Evolutionary conservation across 805 yeast genomes (phyloP).

Genomic region (Candida cerambycidarum): DNA sequence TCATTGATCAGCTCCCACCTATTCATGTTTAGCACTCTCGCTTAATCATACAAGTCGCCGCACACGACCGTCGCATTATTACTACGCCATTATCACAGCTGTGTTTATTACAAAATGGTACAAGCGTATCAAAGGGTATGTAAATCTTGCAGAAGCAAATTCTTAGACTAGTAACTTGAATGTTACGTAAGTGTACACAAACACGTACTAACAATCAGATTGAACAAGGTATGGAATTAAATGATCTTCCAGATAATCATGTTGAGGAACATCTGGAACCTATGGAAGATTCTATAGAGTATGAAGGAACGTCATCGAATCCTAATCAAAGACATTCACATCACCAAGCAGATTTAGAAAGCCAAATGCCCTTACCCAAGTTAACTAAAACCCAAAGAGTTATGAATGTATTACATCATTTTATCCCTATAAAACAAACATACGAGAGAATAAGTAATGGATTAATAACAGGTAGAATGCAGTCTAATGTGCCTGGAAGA

Average conservation of each 20-base stretch:
- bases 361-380: conserved; percentile 19
- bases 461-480: conserved; percentile 42
- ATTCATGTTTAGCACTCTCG: background rate
- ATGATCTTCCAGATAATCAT: conserved; percentile 1
- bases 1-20: no score
- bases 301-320: conserved; percentile 14
- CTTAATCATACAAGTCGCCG: background rate
- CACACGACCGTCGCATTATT: background rate
- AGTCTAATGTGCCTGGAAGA: conserved; percentile 42
- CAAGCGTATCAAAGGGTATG: conserved; percentile 5
- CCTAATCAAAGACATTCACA: background rate
- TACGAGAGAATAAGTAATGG: conserved; percentile 45
- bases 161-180: no score
- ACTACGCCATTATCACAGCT: conserved; percentile 4
- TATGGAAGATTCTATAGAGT: background rate
- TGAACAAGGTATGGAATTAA: conserved; percentile 9
- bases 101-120: conserved; percentile 2
- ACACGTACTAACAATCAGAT: conserved; percentile 9
- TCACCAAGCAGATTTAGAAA: conserved; percentile 23
- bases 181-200: no score
- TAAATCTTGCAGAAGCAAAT: no score
- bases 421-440: conserved; percentile 42
- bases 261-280: background rate
- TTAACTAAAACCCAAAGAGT: conserved; percentile 32
- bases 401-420: conserved; percentile 29